Percentiles rank a stretch among this genome's conserved stretches.
These are phyloP conservation scores for Biscogniauxia marginata DNA, from an alignment of 2,329 filamentous ascomycete species.

Conservation along the genomic window DNA sequence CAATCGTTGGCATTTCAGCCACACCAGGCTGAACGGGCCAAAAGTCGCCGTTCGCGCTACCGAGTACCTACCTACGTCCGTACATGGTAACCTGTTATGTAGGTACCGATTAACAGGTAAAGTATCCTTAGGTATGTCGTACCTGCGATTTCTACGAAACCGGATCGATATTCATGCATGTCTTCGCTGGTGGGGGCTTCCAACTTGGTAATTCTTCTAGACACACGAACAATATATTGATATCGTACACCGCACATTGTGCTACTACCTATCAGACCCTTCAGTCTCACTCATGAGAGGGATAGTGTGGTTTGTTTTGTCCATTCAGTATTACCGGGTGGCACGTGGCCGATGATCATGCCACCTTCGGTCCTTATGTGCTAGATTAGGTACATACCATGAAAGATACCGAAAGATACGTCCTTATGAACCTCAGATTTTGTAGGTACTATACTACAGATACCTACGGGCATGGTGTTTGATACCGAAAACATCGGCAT, in stretches of 20 bases:
- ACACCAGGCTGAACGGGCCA: slow-evolving; percentile 19
- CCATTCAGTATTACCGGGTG: background rate
- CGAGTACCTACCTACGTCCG: background rate
- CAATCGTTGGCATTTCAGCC: slow-evolving; percentile 2
- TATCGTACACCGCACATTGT: background rate
- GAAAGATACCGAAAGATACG: too few relatives aligned
- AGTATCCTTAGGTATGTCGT: background rate
- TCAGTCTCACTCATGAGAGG: background rate
- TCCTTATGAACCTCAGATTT: too few relatives aligned
- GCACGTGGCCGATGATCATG: background rate
- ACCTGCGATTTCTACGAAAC: background rate
- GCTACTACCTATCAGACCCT: background rate
- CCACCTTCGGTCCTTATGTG: background rate
- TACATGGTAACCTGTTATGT: background rate
- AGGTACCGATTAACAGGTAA: background rate
- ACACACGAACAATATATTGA: background rate
- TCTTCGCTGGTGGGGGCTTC: background rate
- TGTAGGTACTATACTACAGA: too few relatives aligned
- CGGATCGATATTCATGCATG: background rate
- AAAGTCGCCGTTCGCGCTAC: too few relatives aligned
- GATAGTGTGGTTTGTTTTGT: background rate
- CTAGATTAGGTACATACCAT: too few relatives aligned
- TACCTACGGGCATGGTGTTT: background rate
- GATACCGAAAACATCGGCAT: background rate
- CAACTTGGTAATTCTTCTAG: background rate